Conservation (phyloP, 1,284 basidiomycete genomes). For the Agroathelia rolfsii region DNA sequence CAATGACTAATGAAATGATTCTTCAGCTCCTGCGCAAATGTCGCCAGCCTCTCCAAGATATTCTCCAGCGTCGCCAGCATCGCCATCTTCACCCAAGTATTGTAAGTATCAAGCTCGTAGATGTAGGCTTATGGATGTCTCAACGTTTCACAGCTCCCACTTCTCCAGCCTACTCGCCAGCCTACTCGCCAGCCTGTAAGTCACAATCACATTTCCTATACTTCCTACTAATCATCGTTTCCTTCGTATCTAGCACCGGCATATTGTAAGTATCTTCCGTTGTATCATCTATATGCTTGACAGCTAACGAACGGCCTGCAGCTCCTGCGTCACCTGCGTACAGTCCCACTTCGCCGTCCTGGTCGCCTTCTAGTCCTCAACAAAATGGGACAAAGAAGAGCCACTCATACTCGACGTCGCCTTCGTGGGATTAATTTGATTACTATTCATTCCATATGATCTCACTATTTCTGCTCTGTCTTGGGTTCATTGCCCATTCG, state of each 20-base stretch:
- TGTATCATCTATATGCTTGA: constrained; percentile 3
- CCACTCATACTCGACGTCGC: constrained; percentile 42
- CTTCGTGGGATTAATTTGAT: constrained; percentile 41
- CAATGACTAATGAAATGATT: constrained; percentile 11
- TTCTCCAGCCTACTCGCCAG: constrained; percentile 74
- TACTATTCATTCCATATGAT: constrained; percentile 5
- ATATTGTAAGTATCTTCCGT: constrained; percentile 48
- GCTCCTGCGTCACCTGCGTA: constrained; percentile 79
- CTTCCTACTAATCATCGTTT: constrained; percentile 15
- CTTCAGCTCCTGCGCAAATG: constrained; percentile 58
- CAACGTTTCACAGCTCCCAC: constrained; percentile 50
- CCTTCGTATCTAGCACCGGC: constrained; percentile 38
- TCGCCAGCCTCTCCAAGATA: constrained; percentile 81
- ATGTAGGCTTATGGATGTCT: constrained; percentile 13
- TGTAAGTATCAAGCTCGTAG: constrained; percentile 38
- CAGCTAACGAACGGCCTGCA: constrained; percentile 20
- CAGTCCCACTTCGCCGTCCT: constrained; percentile 71
- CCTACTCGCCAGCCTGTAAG: constrained; percentile 78
- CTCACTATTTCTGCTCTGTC: constrained; percentile 6
- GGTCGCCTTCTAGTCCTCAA: constrained; percentile 74
- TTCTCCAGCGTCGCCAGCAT: constrained; percentile 76
- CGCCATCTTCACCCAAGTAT: constrained; percentile 82
- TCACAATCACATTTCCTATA: constrained; percentile 13
- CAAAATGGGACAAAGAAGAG: constrained; percentile 35
- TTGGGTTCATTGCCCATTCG: constrained; percentile 6